Evolutionary conservation across 2,329 filamentous ascomycete species (phyloP).

Genomic region (Epichloe glyceriae): DNA sequence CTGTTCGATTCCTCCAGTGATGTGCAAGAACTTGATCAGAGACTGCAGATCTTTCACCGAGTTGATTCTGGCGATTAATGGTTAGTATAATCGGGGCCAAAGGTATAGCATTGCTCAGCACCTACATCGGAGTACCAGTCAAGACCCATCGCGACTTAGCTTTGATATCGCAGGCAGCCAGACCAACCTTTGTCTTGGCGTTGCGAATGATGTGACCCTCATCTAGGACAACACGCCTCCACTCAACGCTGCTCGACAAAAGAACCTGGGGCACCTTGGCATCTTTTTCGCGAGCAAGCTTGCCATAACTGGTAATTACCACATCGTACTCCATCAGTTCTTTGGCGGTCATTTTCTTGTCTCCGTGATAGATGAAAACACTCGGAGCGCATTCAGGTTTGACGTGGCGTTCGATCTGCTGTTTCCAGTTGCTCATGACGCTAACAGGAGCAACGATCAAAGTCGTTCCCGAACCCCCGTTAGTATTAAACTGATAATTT

Average conservation of each 20-base stretch:
- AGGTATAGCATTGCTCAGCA: constrained; percentile 1
- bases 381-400: constrained; percentile 47
- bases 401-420: constrained; percentile 64
- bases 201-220: constrained; percentile 79
- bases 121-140: constrained; percentile 65
- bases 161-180: constrained; percentile 52
- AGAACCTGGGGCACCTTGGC: constrained; percentile 26
- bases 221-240: constrained; percentile 70
- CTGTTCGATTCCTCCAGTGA: constrained; percentile 64
- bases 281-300: constrained; percentile 53
- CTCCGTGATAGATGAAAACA: constrained; percentile 64
- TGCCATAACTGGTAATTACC: constrained; percentile 76
- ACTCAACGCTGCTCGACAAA: constrained; percentile 35
- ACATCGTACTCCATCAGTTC: constrained; percentile 58
- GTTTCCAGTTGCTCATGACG: constrained; percentile 84
- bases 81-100: constrained; percentile 12
- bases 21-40: constrained; percentile 60
- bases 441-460: constrained; percentile 72
- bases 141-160: constrained; percentile 68
- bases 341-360: constrained; percentile 38
- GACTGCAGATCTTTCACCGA: constrained; percentile 71
- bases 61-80: constrained; percentile 42
- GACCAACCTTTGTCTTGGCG: constrained; percentile 55
- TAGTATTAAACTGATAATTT: constrained; percentile 69
- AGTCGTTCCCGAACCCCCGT: constrained; percentile 45